Evolutionary conservation across 2,329 filamentous ascomycete genomes (phyloP), one percentile per base, ranked within the genome.

Genomic region (Trichoderma sp.): DNA sequence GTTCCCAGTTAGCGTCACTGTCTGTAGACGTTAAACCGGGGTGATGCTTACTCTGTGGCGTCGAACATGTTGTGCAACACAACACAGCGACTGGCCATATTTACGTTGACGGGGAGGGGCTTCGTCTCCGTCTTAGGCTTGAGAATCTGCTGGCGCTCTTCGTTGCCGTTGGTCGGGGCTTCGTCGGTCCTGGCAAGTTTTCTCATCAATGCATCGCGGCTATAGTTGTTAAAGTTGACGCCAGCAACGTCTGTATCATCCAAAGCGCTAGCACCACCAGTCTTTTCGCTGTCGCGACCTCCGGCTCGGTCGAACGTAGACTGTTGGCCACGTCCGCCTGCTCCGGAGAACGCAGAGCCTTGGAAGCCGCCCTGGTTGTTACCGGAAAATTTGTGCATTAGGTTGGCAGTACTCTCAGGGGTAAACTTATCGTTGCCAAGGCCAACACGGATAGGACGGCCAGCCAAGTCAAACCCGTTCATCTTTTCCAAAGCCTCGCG

Each of bases 391-490:
- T 93, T 93, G 84, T 96, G 93, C 78, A 97, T 85, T 79, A 97
- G 88, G 83, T 93, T 94, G 80, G 93, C 91, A 81, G 93, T 97
- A 82, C 94, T 96, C 84, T 98, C 96, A 77, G 94, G 92, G 82
- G 94, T 98, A 83, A 98, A 98, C 89, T 98, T 98, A 92, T 99
- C 96, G 85, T 97, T 99, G 82, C 96, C 96, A 84, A 99, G 93
- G 81, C 96, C 96, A 81, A 99, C 96, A 79, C 96, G 94, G 80
- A 99, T 98, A 72, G 94, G 94, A 79, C 96, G 94, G 81, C 94
- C 94, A 76, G 96, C 96, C 75, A 99, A 90, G 82, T 98, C 96
- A 83, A 98, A 99, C 73, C 95, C 94, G 82, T 99, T 99, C 95
- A 99, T 97, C 83, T 97, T 97, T 81, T 97, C 94, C 72, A 99